Base-by-base conservation (phyloP, 768 basidiomycete species). In the Chlorophyllum brunneum region DNA sequence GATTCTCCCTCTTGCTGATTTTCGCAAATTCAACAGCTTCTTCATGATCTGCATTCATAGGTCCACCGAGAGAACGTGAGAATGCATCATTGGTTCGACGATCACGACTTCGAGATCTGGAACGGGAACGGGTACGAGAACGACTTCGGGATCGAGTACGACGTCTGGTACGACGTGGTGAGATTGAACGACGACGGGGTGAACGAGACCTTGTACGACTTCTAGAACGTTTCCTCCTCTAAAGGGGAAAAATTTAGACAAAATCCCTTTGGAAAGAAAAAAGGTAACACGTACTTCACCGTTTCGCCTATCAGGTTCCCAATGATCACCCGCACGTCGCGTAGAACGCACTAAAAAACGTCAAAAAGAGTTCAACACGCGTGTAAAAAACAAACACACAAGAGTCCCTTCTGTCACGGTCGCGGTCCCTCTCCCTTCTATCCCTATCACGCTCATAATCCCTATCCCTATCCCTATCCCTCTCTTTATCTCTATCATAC, bases 1-100 rank as follows among this genome's bases (percentile, higher is more conserved):
- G 81, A 70, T 98, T 93, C 79, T 98, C 97, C 74, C 92, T 83
- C 81, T 95, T 92, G 86, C 90, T 93, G 65, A 86, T 81, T 70
- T 97, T 95, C 64, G 93, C 85, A 61, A 98, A 95, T 68, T 95
- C 95, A 62, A 85, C 85, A 13, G 95, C 95, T 65, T 97, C 95
- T 74, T 95, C 91, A 58, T 91, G 88, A 20, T 86, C 82, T 22
- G 91, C 91, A 58, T 93, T 92, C 80, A 92, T 90, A 2, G 90
- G 91, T 0, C 90, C 89, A 10, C 90, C 89, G 30, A 92, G 83
- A 6, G 89, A 91, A 56, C 86, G 85, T 6, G 87, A 71, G 61
- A 91, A 88, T 5, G 85, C 65, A 56, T 89, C 88, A 3, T 74
- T 66, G 44, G 77, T 60, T 65, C 81, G 82, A 58, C 78, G 77